Base-by-base conservation (phyloP, 2,329 filamentous ascomycete genomes). In the Diaporthe ilicicola region DNA sequence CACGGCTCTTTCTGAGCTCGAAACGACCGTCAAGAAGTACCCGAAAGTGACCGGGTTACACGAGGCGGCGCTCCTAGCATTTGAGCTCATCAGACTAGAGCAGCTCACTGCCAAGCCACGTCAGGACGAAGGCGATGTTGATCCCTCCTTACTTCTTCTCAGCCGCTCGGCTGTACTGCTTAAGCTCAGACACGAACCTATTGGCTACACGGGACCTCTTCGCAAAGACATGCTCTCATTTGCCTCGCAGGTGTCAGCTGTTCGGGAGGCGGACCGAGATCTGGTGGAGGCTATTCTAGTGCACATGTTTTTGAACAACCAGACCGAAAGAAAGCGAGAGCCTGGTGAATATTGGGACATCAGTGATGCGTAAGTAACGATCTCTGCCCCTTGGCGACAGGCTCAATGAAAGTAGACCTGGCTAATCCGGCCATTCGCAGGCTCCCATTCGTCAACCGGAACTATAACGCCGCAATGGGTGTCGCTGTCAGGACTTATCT, bases 131-230 rank as follows among this genome's bases (percentile, higher is more conserved):
- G 93, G 93, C 4, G 90, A 93, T 50, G 94, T 97, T 74, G 94
- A 93, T 79, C 86, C 88, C 39, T 92, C 92, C 77, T 90, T 94
- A 54, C 87, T 96, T 69, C 87, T 99, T 54, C 91, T 98, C 76
- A 96, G 94, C 75, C 92, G 96, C 48, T 92, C 95, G 73, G 93
- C 95, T 17, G 94, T 93, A 67, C 85, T 98, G 70, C 89, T 94
- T 65, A 94, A 93, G 77, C 86, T 98, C 73, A 90, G 91, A 39
- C 96, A 99, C 79, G 89, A 93, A 76, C 87, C 89, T 4, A 95
- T 95, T 75, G 96, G 96, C 37, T 99, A 98, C 81, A 98, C 95
- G 2, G 96, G 96, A 0, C 95, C 96, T 1, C 87, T 99, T 1
- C 97, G 94, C 85, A 92, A 96, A 81, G 94, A 95, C 75, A 86